These are phyloP conservation scores for Dactylis glomerata DNA, from an alignment of 176 grass and related monocot genomes.

Conservation along the genomic window DNA sequence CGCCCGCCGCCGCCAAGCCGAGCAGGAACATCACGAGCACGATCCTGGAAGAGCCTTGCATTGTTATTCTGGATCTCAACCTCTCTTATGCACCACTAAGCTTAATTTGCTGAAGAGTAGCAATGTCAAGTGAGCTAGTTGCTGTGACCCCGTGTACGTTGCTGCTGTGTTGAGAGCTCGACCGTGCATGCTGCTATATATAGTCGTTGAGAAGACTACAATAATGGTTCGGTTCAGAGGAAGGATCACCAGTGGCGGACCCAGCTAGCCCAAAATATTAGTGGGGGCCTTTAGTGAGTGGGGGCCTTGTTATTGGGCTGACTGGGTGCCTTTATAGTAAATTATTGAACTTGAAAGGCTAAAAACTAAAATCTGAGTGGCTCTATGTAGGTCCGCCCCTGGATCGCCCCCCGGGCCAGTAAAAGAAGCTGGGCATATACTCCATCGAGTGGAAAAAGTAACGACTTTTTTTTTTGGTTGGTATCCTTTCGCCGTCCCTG, in stretches of 20 bases:
- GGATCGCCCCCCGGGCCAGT: neutral
- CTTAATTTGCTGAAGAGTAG: neutral
- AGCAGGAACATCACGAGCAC: neutral
- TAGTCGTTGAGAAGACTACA: neutral
- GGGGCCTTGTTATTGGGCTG: no score
- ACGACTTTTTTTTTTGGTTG: neutral
- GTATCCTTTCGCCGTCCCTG: neutral
- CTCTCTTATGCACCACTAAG: no score
- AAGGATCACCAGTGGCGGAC: no score
- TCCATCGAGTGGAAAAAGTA: neutral
- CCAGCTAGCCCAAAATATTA: no score
- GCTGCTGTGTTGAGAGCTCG: neutral
- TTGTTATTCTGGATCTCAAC: neutral
- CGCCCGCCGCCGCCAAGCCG: neutral
- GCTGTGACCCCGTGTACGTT: neutral
- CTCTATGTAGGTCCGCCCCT: no score
- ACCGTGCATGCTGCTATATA: neutral
- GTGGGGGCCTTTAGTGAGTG: no score
- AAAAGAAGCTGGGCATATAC: neutral
- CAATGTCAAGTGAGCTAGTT: neutral
- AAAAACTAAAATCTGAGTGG: no score
- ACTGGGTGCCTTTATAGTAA: no score
- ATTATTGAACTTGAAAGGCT: no score
- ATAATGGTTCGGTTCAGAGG: neutral
- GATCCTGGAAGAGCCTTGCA: slow-evolving; percentile 23